Conservation (phyloP, 768 basidiomycete species). For the Hericium rajendrae region DNA sequence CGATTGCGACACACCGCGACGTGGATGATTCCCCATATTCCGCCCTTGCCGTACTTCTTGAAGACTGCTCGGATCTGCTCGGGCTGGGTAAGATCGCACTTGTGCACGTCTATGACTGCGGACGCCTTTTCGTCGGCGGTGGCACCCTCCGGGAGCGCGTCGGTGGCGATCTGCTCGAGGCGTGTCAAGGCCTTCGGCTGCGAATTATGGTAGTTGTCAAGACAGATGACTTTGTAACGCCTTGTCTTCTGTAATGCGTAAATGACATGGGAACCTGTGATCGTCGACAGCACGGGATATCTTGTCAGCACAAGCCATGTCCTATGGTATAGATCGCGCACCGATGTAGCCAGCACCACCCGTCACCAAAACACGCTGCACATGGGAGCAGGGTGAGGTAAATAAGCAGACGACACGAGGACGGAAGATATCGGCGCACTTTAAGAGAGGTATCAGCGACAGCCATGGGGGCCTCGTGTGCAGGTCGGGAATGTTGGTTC, state of each 20-base stretch:
- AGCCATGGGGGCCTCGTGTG: neutral
- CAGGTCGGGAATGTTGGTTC: neutral
- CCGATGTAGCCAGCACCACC: slow-evolving; percentile 91
- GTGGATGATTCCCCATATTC: slow-evolving; percentile 95
- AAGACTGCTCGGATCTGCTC: slow-evolving; percentile 73
- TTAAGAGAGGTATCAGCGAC: neutral
- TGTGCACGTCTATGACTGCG: slow-evolving; percentile 58
- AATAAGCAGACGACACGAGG: slow-evolving; percentile 1
- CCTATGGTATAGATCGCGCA: slow-evolving; percentile 20
- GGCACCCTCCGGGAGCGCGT: slow-evolving; percentile 56
- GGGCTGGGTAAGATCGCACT: slow-evolving; percentile 66
- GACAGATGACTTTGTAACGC: slow-evolving; percentile 83
- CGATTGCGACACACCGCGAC: slow-evolving; percentile 62
- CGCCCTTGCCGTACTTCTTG: slow-evolving; percentile 74
- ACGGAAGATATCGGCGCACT: slow-evolving; percentile 7
- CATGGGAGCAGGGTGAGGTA: slow-evolving; percentile 6
- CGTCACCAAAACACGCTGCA: slow-evolving; percentile 56
- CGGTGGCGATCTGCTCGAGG: slow-evolving; percentile 71
- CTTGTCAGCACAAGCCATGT: neutral
- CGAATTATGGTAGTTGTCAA: slow-evolving; percentile 96
- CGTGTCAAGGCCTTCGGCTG: slow-evolving; percentile 63
- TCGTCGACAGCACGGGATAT: neutral
- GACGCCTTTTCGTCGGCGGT: slow-evolving; percentile 62
- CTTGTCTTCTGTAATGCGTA: slow-evolving; percentile 78
- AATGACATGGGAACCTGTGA: slow-evolving; percentile 85